Evolutionary conservation across 148 eudicot genomes (phyloP), one percentile per base, ranked within the genome.

Genomic region (Fagopyrum tataricum): DNA sequence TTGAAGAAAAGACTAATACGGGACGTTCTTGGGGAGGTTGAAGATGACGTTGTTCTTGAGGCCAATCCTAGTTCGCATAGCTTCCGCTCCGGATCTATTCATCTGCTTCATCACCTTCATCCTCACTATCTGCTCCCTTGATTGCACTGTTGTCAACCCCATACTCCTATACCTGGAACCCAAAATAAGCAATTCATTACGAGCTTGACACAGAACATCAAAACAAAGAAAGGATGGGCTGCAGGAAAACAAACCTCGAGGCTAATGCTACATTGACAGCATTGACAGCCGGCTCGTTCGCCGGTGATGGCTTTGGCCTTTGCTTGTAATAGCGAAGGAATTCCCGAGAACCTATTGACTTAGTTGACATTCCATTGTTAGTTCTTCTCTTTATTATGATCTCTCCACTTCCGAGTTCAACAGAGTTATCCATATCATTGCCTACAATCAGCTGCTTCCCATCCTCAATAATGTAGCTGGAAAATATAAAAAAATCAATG

Each of bases 61-160:
- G 67, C 97, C 99, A 1, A 96, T 89, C 85, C 85, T 90, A 23
- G 84, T 75, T 44, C 88, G 84, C 99, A 96, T 92, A 21, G 79
- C 84, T 72, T 90, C 95, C 47, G 86, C 92, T 21, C 96, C 95
- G 2, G 87, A 75, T 73, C 82, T 80, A 75, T 72, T 90, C 82
- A 96, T 96, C 80, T 86, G 86, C 79, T 87, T 96, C 89, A 96
- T 52, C 72, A 90, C 97, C 86, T 96, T 96, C 96, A 96, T 83
- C 72, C 96, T 84, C 49, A 90, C 88, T 20, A 68, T 80, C 12
- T 83, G 78, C 81, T 92, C 94, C 76, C 80, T 92, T 8, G 99
- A 88, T 79, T 92, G 96, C 75, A 96, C 90, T 2, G 97, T 92
- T 39, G 94, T 79, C 68, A 96, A 82, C 14, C 97, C 97, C 99